Evolutionary conservation across 805 yeast genomes (phyloP).

Genomic region (Ogataea polymorpha): DNA sequence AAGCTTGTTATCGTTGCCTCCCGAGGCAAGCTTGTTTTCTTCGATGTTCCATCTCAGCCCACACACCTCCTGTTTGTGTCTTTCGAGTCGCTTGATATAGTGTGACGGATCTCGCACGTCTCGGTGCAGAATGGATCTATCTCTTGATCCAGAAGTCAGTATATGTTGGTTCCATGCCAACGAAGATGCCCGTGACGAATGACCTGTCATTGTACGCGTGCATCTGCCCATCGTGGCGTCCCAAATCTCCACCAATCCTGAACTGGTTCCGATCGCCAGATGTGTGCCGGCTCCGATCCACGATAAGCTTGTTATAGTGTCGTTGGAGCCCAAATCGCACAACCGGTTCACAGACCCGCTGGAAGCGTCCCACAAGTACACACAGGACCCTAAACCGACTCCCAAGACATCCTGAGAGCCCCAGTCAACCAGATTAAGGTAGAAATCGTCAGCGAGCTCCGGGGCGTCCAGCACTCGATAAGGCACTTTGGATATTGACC

Average conservation of each 20-base stretch:
- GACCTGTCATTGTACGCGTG: constrained; percentile 91
- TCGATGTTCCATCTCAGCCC: constrained; percentile 93
- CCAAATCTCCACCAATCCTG: constrained; percentile 92
- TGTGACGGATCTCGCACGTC: constrained; percentile 89
- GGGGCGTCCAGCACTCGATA: constrained; percentile 95
- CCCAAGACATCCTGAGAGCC: constrained; percentile 84
- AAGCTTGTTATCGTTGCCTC: constrained; percentile 89
- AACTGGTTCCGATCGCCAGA: constrained; percentile 84
- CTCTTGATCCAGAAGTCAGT: constrained; percentile 83
- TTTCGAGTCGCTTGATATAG: constrained; percentile 62
- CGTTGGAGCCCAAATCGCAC: constrained; percentile 65
- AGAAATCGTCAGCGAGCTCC: constrained; percentile 89
- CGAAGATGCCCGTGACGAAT: constrained; percentile 77
- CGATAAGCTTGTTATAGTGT: constrained; percentile 74
- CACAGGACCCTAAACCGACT: constrained; percentile 85
- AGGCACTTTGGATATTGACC: constrained; percentile 83
- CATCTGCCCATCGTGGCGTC: constrained; percentile 82
- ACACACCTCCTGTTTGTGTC: constrained; percentile 91
- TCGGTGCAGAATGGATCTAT: constrained; percentile 77
- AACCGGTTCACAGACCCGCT: constrained; percentile 79
- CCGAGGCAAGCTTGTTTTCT: constrained; percentile 89
- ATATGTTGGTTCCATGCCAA: constrained; percentile 94
- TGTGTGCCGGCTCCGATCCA: constrained; percentile 97
- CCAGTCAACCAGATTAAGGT: constrained; percentile 92
- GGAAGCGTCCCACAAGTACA: constrained; percentile 86